Percentiles rank a stretch among this genome's conserved stretches.
Conservation (phyloP, 2,329 filamentous ascomycete species). For the Coniella vitis region DNA sequence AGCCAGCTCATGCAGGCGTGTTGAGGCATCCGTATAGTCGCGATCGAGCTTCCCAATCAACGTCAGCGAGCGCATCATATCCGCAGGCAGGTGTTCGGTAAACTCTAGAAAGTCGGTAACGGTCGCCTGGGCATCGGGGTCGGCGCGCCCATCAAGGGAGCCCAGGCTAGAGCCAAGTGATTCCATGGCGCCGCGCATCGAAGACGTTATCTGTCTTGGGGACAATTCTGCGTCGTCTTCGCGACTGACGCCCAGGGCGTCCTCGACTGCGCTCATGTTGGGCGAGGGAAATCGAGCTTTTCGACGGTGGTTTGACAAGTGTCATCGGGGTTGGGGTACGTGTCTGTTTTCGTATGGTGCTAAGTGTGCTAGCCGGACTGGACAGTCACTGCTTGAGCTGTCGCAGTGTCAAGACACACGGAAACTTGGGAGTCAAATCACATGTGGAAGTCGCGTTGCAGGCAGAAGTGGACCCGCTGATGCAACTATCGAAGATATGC, state of each 20-base stretch:
- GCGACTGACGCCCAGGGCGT: constrained; percentile 19
- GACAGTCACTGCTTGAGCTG: too few relatives aligned
- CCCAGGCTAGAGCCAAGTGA: constrained; percentile 28
- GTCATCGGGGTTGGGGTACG: too few relatives aligned
- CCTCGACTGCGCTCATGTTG: constrained; percentile 19
- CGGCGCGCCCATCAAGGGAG: constrained; percentile 45
- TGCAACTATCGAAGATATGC: constrained; percentile 3
- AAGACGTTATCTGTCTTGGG: constrained; percentile 27
- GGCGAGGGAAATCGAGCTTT: not conserved
- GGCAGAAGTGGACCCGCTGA: not conserved
- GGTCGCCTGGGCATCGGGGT: constrained; percentile 63
- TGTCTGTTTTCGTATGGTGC: too few relatives aligned
- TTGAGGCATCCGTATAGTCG: constrained; percentile 49
- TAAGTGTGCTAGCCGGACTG: too few relatives aligned
- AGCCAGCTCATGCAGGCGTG: constrained; percentile 49
- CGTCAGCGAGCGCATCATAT: constrained; percentile 58
- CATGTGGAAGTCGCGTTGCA: not conserved
- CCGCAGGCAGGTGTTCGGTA: constrained; percentile 62
- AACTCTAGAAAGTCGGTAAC: constrained; percentile 65
- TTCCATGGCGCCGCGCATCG: constrained; percentile 27
- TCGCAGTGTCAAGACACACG: too few relatives aligned
- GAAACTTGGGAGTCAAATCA: too few relatives aligned
- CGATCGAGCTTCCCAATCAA: constrained; percentile 59
- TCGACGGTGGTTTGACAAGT: not conserved
- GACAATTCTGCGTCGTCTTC: constrained; percentile 28